phyloP scores from a whole-genome alignment of 306 rosid genomes.

The Cucurbita ficifolia region DNA sequence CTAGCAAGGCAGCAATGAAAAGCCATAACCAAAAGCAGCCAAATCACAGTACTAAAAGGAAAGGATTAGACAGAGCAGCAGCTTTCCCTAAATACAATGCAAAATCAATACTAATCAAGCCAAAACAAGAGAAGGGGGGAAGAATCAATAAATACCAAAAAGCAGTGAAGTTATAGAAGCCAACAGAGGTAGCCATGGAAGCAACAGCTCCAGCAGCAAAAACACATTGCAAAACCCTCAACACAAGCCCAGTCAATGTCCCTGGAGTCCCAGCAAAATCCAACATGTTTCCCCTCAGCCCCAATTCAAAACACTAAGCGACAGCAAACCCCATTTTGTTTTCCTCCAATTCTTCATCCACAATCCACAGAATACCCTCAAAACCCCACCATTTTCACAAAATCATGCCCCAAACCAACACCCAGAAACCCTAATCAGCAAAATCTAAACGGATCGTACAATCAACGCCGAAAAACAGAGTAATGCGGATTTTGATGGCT shows the following conservation, averaged over 20 bases:
- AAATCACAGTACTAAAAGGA: background rate
- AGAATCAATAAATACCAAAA: constrained; percentile 44
- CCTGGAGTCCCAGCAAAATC: constrained; percentile 92
- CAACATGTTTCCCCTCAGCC: constrained; percentile 35
- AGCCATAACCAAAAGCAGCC: background rate
- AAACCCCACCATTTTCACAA: background rate
- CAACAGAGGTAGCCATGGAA: constrained; percentile 65
- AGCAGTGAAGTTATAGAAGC: constrained; percentile 67
- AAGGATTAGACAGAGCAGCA: background rate
- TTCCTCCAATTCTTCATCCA: constrained; percentile 3
- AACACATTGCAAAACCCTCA: constrained; percentile 72
- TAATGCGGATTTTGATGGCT: background rate
- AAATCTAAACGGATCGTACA: background rate
- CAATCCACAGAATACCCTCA: background rate
- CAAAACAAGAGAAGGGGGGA: background rate
- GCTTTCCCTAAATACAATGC: background rate
- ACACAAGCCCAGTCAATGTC: constrained; percentile 55
- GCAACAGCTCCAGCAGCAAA: constrained; percentile 74
- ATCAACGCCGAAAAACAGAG: background rate
- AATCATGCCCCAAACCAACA: background rate
- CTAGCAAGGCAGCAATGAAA: background rate
- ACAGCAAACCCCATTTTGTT: background rate
- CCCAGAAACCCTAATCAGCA: background rate
- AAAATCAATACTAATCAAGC: background rate
- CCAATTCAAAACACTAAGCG: background rate